Evolutionary conservation across 1,284 basidiomycete species (phyloP), one percentile per base, ranked within the genome.

Genomic region (Moniliophthora roreri): DNA sequence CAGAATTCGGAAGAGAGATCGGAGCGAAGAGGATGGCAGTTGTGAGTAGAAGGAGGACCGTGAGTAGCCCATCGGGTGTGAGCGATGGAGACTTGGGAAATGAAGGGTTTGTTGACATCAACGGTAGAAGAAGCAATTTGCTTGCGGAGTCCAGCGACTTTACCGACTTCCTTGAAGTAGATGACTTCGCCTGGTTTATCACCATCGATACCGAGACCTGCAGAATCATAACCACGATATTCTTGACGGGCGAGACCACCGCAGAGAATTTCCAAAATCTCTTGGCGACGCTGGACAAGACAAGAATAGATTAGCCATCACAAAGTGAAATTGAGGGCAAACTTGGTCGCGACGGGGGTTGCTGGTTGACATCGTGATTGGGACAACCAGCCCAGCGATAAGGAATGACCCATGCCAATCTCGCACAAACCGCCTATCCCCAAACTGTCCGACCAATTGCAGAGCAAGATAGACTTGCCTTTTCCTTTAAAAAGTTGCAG

Each of bases 41-140:
- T 99, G 64, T 81, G 71, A 51, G 87, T 82, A 26, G 87, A 90
- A 26, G 93, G 93, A 48, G 89, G 86, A 57, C 97, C 97, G 71
- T 99, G 97, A n/a, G 97, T 99, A 2, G 97, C 97, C 97, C 97
- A 99, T 60, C 97, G 93, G 15, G 97, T 99, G 79, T 99, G 97
- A 23, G 96, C 97, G 75, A 99, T 98, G 49, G 93, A 94, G 50
- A 95, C 93, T 74, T 98, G 95, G 50, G 88, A 88, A 55, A 94
- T 69, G 71, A 89, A 91, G 34, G 85, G 81, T 79, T 93, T 95
- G 69, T 79, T 74, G 62, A 93, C 87, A 73, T 98, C 86, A 64
- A 95, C 69, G 58, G 69, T 74, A 15, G 91, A 87, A 60, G 82
- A 80, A 52, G 87, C 85, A 65, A 98, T 96, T 75, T 91, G 87